Base-by-base conservation (phyloP, 768 basidiomycete genomes). In the Amylocystis lapponica region DNA sequence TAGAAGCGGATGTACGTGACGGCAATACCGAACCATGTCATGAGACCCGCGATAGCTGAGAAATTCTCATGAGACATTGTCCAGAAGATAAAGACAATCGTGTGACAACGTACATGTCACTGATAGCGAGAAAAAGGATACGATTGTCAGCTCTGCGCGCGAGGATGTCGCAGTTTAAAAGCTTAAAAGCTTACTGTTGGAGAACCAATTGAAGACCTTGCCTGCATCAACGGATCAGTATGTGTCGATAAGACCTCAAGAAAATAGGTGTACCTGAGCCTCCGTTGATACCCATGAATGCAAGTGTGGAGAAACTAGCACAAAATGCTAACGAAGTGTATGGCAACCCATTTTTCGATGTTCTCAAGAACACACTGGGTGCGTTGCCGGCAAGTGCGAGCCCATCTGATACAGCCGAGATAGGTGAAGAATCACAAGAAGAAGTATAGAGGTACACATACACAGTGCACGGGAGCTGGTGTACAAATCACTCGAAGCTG, bases 381-480 rank as follows among this genome's bases (percentile, higher is more conserved):
- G 93, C 93, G 59, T 91, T 90, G 2, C 86, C 83, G 27, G 78
- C 70, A 13, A 73, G 54, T 20, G 93, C 85, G 44, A 97, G 74
- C 40, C 89, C 91, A 62, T 94, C 86, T 86, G n/a, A 27, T 47
- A 41, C 29, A 42, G 35, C 20, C 13, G 35, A 22, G 39, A 43
- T 21, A 2, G 16, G 39, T 26, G 4, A 38, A 22, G 8, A 11
- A 23, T 19, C 21, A 13, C n/a, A 31, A 2, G 20, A 0, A 27
- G 33, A 14, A n/a, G 14, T 20, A 17, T 31, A 7, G 3, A 7
- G 5, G 27, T 23, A 31, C 21, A 70, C 83, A 53, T 49, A 87
- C 86, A 94, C 8, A 97, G 72, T 0, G 86, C 86, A 42, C 87
- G 81, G 14, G 91, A 92, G 35, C 84, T 83, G 3, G 90, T 93